Base-by-base conservation (phyloP, 164 flowering plant genomes). In the Magnolia changhungtana region DNA sequence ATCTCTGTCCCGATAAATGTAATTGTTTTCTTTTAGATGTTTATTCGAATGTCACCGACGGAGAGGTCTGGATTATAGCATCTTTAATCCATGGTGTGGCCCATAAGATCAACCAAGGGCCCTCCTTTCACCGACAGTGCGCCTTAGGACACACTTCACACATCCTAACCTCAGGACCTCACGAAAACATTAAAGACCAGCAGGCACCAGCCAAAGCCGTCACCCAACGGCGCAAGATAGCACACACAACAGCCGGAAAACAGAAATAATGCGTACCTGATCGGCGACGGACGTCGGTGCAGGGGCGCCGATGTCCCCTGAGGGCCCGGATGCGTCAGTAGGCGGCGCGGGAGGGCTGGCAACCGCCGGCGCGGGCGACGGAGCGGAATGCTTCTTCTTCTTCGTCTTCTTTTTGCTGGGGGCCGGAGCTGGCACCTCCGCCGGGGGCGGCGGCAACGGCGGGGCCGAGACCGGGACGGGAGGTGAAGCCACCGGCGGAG, bases 311-410 rank as follows among this genome's bases (percentile, higher is more conserved):
- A 64, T n/a, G 1, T 75, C 82, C 18, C 6, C 8, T 55, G 78
- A 73, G 0, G 88, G 87, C 1, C 75, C 82, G 5, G 91, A 88
- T 0, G 87, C 83, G 11, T 10, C 85, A 0, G 77, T 27, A 0
- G 86, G 80, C 1, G 89, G 87, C 0, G 87, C 79, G 3, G 87
- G 88, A 0, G 89, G 89, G 45, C 88, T 82, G 5, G 20, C 49
- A 0, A 14, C 18, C 2, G 70, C 37, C 7, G 81, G 76, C 16
- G 75, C 18, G 4, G 88, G 86, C 2, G 85, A 74, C 21, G 84
- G 83, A 23, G 88, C 81, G 2, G 52, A 45, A 51, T 79, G 74
- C 74, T 74, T 72, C 74, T 79, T 75, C 81, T 75, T 27, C 67
- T 67, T 76, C 66, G 23, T 75, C 75, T 79, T 80, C 72, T 69